Evolutionary conservation across 495 filamentous ascomycete genomes (phyloP), one percentile per base, ranked within the genome.

Genomic region (Penicillium bovifimosum): DNA sequence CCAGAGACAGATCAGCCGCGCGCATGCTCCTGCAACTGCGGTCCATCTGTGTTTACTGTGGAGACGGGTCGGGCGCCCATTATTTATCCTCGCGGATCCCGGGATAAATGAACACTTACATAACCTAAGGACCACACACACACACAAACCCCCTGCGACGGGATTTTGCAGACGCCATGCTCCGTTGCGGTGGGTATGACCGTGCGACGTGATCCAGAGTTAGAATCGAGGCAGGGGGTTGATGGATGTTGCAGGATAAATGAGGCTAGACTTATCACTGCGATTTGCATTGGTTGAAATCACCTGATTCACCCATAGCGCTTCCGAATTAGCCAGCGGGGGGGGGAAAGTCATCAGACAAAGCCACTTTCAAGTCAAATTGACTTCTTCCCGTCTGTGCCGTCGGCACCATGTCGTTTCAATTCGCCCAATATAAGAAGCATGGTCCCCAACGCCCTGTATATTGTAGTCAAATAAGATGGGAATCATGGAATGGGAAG

Each of bases 1-100:
- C 33, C 41, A 55, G 41, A 45, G 33, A 41, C 39, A 52, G 46
- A 60, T 61, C 61, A 56, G 61, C 61, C 61, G 61, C 61, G 58
- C 61, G 61, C 61, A 64, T 64, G 55, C 41, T 36, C 20, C 39
- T 47, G 43, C 43, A 34, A 34, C 17, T 26, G 44, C 20, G 20
- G 41, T 44, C 28, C 27, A 44, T 16, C 27, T 31, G 31, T 36
- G 16, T 45, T 58, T 58, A 58, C 61, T 44, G 61, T 64, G 61
- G 61, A 50, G 53, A 52, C 53, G 18, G 18, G 48, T 42, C 26
- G 41, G 41, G 26, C 41, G 29, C 38, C 29, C 29, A 18, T 50
- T 41, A 41, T 32, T 35, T 20, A 36, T 43, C 32, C 31, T 34
- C 18, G 32, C 14, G 32, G 28, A 33, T n/a, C 5, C 27, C n/a